Evolutionary conservation across 176 grass and related monocot species (phyloP).

Genomic region (Zea luxurians): DNA sequence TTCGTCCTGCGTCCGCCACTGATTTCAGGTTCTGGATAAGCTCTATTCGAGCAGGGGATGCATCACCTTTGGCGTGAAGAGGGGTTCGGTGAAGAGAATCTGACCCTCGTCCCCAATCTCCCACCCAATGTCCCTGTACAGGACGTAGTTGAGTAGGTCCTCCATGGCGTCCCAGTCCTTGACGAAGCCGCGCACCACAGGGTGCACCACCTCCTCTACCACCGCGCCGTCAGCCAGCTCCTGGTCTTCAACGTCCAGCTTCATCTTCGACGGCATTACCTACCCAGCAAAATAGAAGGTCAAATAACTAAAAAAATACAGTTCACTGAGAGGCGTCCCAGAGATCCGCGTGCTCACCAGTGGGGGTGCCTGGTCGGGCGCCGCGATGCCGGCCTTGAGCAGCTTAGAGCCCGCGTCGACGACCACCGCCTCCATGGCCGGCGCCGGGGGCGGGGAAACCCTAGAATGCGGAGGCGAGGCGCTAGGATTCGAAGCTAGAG

Average conservation of each 20-base stretch:
- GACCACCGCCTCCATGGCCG: conserved; percentile 85
- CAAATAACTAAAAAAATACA: neutral
- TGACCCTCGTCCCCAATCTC: conserved; percentile 98
- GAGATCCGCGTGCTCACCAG: conserved; percentile 52
- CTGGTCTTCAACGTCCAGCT: conserved; percentile 59
- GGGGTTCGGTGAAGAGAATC: conserved; percentile 89
- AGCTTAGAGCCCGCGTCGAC: conserved; percentile 94
- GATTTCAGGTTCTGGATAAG: neutral
- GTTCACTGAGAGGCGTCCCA: neutral
- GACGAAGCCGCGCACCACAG: conserved; percentile 86
- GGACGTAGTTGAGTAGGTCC: conserved; percentile 81
- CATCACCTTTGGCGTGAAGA: conserved; percentile 86
- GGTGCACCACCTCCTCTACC: conserved; percentile 76
- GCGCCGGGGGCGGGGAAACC: conserved; percentile 28
- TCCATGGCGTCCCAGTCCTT: conserved; percentile 98
- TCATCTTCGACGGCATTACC: conserved; percentile 98
- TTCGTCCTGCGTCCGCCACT: too few relatives aligned
- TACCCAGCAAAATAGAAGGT: neutral
- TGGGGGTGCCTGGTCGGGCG: conserved; percentile 78
- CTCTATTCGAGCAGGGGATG: neutral
- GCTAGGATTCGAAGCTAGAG: neutral
- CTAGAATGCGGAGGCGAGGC: conserved; percentile 19
- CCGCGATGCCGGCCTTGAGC: conserved; percentile 85
- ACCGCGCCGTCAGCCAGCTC: conserved; percentile 49
- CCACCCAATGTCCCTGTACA: conserved; percentile 91